Evolutionary conservation across 1,284 basidiomycete species (phyloP), one percentile per base, ranked within the genome.

Genomic region (Cutaneotrichosporon sp.): DNA sequence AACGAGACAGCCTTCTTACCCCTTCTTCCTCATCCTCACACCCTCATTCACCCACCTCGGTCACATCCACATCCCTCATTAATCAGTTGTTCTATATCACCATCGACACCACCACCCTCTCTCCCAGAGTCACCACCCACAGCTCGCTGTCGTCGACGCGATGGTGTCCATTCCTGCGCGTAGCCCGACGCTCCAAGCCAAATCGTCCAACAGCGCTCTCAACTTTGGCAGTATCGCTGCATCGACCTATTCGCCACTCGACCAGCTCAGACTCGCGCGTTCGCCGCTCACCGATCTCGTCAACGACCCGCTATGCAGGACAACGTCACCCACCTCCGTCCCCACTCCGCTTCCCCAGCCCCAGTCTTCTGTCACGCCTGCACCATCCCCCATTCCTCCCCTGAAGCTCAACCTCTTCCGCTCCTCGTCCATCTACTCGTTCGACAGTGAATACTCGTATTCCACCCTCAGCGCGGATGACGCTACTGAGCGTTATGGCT

Each of bases 351-450:
- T 18, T 14, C 60, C 31, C 32, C 63, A n/a, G 66, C 68, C 13
- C 69, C 72, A 11, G 18, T 50, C 49, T 30, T 50, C 49, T 50
- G 49, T 50, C 49, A 50, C 49, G 49, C 49, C 49, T 5, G 26
- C 49, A 14, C 22, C 49, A 50, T 16, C 49, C 49, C 26, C 49
- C 26, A 70, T 77, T 40, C 77, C 77, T n/a, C 57, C 73, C 0
- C 63, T 79, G 56, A 67, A 77, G 56, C 69, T 78, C 56, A 76
- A 78, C 60, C 69, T 79, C 31, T 79, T 79, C 62, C 72, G 76
- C 16, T 69, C 72, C 5, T 66, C 69, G 14, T 75, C 73, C 11
- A 62, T 76, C 53, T 75, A 75, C 63, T 78, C 76, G 10, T 68
- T 76, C 62, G 72, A 74, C 50, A 68, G 66, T 59, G 57, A 52